Evolutionary conservation across 345 rosid species (phyloP), one percentile per base, ranked within the genome.

Genomic region (Viola odorata): DNA sequence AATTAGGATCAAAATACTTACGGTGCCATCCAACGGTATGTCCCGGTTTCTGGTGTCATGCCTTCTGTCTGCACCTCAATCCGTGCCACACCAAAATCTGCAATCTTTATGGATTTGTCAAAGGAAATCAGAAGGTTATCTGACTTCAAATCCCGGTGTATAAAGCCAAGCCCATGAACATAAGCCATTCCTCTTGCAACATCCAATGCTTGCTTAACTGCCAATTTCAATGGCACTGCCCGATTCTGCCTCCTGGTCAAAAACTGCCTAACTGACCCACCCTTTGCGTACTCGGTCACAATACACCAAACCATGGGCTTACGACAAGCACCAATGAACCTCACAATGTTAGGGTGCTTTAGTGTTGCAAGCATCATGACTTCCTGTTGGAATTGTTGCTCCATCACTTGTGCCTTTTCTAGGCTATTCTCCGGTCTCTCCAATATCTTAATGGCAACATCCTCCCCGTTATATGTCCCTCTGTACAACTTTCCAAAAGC

Each of bases 401-500:
- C 74, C 74, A 58, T 70, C 41, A 62, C 57, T 53, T 63, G 68
- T n/a, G 69, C 69, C 38, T 14, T 70, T 13, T 70, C 74, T 1
- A 56, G 64, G 64, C 58, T 58, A 36, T 58, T 63, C 41, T 58
- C 68, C 17, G 74, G 74, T 50, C 74, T 70, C 74, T 70, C 74
- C 55, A 70, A 58, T 44, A 70, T 63, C 68, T 70, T 70, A 37
- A 70, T 58, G 10, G 74, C 74, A 63, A 70, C 69, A 45, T 70
- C 69, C 55, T 70, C 74, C 41, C 74, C 69, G 40, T 58, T 70
- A 41, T 70, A 70, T 17, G 65, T 70, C 16, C 74, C 74, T 68
- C 79, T 68, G 44, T 84, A 84, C 36, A 84, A 67, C 70, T 82
- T 84, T 41, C 90, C 90, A 76, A 82, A 84, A 44, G 90, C 86